These are phyloP conservation scores for Lactarius akahatsu DNA, from an alignment of 768 basidiomycete genomes.

Conservation along the genomic window DNA sequence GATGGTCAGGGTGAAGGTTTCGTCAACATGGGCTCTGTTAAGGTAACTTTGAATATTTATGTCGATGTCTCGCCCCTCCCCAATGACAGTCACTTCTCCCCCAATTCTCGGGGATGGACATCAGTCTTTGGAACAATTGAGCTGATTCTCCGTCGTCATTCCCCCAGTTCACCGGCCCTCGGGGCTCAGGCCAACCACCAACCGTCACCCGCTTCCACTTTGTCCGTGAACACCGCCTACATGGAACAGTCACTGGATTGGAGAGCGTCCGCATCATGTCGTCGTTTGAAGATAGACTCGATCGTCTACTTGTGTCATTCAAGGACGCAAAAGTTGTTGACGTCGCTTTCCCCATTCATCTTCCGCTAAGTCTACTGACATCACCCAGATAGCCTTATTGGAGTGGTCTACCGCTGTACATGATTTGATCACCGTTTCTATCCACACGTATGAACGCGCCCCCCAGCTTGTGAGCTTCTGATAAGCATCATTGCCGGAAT, in stretches of 20 bases:
- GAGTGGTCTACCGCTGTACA: constrained; percentile 86
- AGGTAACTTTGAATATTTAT: constrained; percentile 55
- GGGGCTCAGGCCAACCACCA: constrained; percentile 44
- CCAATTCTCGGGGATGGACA: constrained; percentile 21
- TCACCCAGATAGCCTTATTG: constrained; percentile 78
- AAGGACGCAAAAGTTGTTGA: constrained; percentile 85
- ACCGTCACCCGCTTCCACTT: constrained; percentile 72
- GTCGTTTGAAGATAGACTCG: constrained; percentile 76
- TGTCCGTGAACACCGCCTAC: constrained; percentile 74
- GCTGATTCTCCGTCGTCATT: constrained; percentile 34
- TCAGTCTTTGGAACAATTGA: constrained; percentile 23
- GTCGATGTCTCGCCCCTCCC: constrained; percentile 28
- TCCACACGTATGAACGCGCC: constrained; percentile 96
- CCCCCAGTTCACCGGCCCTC: constrained; percentile 54
- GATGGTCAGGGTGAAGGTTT: constrained; percentile 76
- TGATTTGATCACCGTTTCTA: constrained; percentile 90
- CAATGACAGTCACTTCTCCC: constrained; percentile 34
- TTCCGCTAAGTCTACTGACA: constrained; percentile 20
- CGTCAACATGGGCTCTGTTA: constrained; percentile 69
- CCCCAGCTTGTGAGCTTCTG: constrained; percentile 67
- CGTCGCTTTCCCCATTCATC: constrained; percentile 13
- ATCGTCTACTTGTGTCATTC: constrained; percentile 89
- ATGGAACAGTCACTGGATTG: constrained; percentile 87
- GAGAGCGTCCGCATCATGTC: constrained; percentile 76
- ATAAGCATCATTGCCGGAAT: constrained; percentile 16